A percentile compares a stretch with the other conserved stretches of the same genome.
Evolutionary conservation across 768 basidiomycete genomes (phyloP).

Genomic region (Pleurotus tuoliensis): DNA sequence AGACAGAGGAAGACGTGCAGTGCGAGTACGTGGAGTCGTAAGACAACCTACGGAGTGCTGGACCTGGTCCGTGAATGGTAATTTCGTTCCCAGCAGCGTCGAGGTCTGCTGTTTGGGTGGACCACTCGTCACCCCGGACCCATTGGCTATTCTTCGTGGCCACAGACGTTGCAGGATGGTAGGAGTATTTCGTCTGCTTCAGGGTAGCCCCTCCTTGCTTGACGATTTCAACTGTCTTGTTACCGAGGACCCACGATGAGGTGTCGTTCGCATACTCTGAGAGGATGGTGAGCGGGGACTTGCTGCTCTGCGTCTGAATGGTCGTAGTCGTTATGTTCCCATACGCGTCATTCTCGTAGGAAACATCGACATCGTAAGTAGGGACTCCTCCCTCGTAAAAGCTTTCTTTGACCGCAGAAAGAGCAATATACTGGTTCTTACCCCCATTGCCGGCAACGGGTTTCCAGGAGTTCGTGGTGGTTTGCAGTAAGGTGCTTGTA

Average conservation of each 20-base stretch:
- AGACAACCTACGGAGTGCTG: not conserved
- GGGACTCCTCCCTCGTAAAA: conserved; percentile 2
- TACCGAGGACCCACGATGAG: conserved; percentile 1
- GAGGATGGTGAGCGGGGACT: not conserved
- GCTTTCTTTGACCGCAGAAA: not conserved
- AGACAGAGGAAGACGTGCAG: not conserved
- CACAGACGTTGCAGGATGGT: not conserved
- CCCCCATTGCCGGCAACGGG: not conserved
- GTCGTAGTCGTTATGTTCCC: conserved; percentile 4
- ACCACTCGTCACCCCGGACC: not conserved
- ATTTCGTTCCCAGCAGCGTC: conserved; percentile 5
- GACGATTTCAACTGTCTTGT: not conserved
- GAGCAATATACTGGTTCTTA: not conserved
- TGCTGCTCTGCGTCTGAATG: not conserved
- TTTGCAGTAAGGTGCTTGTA: not conserved
- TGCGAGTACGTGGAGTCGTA: conserved; percentile 1
- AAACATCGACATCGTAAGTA: not conserved
- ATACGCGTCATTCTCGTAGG: not conserved
- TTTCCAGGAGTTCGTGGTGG: not conserved
- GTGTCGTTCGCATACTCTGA: not conserved
- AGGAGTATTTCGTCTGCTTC: not conserved
- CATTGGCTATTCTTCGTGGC: not conserved
- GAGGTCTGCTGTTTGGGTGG: not conserved
- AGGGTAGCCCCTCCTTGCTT: not conserved
- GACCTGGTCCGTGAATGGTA: not conserved